These are phyloP conservation scores for Agroathelia rolfsii DNA, from an alignment of 1,284 basidiomycete species.

Conservation along the genomic window DNA sequence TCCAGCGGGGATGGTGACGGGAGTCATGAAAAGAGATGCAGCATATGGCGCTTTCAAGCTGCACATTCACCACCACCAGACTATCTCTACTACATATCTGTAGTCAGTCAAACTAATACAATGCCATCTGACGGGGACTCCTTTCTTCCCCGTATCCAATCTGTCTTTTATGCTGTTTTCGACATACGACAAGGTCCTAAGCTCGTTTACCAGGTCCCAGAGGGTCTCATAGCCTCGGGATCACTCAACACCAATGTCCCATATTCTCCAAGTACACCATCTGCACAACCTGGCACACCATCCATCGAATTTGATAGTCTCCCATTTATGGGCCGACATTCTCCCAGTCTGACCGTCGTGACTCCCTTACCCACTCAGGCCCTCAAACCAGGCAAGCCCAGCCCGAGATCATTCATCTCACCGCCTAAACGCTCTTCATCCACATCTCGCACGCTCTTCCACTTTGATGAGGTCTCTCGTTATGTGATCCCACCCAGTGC, in stretches of 20 bases:
- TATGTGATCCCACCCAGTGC: constrained; percentile 88
- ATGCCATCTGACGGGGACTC: constrained; percentile 52
- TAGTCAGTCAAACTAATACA: no score
- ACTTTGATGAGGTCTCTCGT: constrained; percentile 86
- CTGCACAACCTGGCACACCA: constrained; percentile 26
- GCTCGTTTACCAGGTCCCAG: constrained; percentile 84
- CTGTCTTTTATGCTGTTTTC: constrained; percentile 84
- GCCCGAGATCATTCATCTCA: constrained; percentile 33
- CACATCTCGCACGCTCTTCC: constrained; percentile 57
- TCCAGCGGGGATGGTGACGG: constrained; percentile 25
- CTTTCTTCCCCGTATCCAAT: constrained; percentile 72
- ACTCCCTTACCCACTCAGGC: constrained; percentile 19
- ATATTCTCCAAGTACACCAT: constrained; percentile 18
- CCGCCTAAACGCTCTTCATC: constrained; percentile 42
- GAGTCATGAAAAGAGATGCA: no score
- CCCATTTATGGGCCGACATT: no score
- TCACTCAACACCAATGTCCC: no score
- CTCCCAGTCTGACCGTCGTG: no score
- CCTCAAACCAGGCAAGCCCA: constrained; percentile 29
- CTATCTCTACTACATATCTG: no score
- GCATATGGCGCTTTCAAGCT: no score
- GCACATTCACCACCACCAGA: no score
- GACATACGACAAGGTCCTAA: constrained; percentile 76
- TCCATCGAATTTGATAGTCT: no score
- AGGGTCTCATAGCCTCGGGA: constrained; percentile 65